Evolutionary conservation across 2,329 filamentous ascomycete species (phyloP).

Genomic region (Cercospora sp.): DNA sequence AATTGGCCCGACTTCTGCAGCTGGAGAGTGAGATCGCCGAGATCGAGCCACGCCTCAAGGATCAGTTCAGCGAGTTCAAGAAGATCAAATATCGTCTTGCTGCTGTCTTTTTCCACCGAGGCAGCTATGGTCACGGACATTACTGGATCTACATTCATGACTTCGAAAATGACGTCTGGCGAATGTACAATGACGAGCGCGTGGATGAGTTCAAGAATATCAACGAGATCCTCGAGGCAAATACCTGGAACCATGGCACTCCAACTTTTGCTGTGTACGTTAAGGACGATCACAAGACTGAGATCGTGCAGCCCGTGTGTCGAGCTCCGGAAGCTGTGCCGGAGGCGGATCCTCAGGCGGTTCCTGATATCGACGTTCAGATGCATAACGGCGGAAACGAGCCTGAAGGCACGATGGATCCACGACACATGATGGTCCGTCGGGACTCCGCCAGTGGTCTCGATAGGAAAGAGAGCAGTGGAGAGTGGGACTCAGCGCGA

Average conservation of each 20-base stretch:
- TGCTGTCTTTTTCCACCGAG: conserved; percentile 88
- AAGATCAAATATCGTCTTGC: conserved; percentile 78
- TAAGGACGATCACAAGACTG: conserved; percentile 62
- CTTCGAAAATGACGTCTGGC: conserved; percentile 78
- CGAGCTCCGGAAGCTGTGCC: conserved; percentile 31
- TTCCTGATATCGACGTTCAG: not conserved
- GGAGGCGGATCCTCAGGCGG: conserved; percentile 2
- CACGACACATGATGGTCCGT: not conserved
- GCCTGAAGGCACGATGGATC: conserved; percentile 3
- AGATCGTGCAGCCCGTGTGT: conserved; percentile 53
- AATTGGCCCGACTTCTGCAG: conserved; percentile 49
- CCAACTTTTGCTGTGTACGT: conserved; percentile 85
- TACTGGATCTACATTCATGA: conserved; percentile 98
- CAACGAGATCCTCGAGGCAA: conserved; percentile 67
- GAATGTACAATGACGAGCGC: conserved; percentile 87
- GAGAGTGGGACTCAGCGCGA: not conserved
- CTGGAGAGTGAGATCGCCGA: conserved; percentile 46
- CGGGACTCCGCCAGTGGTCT: not conserved
- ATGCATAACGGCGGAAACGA: not conserved
- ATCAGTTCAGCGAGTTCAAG: conserved; percentile 63
- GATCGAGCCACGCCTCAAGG: conserved; percentile 52
- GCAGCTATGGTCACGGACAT: conserved; percentile 66
- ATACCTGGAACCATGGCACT: conserved; percentile 64
- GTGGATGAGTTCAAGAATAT: conserved; percentile 63
- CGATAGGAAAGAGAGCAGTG: not conserved